Base-by-base conservation (phyloP, 306 rosid genomes). In the Citrullus amarus region DNA sequence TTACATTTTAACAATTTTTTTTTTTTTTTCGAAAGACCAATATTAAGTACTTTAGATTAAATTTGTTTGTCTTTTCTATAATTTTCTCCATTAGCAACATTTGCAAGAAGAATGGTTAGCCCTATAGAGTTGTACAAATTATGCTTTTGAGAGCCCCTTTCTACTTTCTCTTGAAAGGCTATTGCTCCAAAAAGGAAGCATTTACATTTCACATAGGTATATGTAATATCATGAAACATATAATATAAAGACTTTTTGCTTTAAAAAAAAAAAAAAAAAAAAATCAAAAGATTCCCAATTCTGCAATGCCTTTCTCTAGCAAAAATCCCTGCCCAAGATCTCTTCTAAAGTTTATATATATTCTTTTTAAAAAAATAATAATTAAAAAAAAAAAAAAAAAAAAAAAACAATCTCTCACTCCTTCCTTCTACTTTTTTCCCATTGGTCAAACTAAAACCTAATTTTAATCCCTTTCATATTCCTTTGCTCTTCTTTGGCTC, bases 231-330 rank as follows among this genome's bases (percentile, higher is more conserved):
- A 4, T 36, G n/a, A 6, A 34, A 36, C 22, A 6, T 63, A 34
- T 63, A 34, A 34, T 34, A 63, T 17, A 36, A 63, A 4, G 46
- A 58, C 48, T 63, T 63, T 63, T 34, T 63, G 22, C 39, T 36
- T 25, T 25, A 25, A 25, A 63, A 44, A 34, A 63, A 44, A 34
- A 44, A 34, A 63, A 44, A 34, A 14, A 1, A 36, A 34, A 34
- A 63, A 15, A 15, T 6, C 12, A 63, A 78, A 60, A 63, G 50
- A 62, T 50, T 78, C 63, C 75, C 30, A 63, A 50, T 22, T 78
- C 61, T 78, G 68, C 75, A 63, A 32, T 43, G 48, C 38, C 81
- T 32, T 66, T 79, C 75, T 53, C 76, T 51, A 46, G 44, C 50
- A 66, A 66, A 62, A 66, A 66, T 38, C 72, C 50, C 71, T 63